phyloP scores from a whole-genome alignment of 306 rosid genomes.

The Oemleria cerasiformis region DNA sequence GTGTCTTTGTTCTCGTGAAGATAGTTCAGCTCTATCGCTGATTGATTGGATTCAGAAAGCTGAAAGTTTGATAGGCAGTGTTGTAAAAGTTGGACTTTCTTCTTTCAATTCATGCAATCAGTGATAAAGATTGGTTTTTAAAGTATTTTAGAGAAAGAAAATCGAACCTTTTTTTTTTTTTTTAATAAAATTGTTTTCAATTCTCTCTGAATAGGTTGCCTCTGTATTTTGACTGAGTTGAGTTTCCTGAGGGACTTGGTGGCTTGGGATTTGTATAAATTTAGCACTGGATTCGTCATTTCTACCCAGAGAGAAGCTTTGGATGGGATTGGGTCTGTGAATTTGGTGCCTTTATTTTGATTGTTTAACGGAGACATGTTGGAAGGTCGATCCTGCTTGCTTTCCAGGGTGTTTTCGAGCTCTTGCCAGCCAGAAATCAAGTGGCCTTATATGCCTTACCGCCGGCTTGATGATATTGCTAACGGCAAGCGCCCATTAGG shows the following conservation, averaged over 20 bases:
- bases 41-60: constrained; percentile 43
- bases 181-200: constrained; percentile 29
- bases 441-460: constrained; percentile 65
- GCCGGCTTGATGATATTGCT: constrained; percentile 46
- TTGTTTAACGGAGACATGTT: constrained; percentile 64
- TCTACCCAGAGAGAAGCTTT: constrained; percentile 24
- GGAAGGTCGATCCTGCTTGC: constrained; percentile 65
- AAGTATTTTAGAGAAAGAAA: constrained; percentile 13
- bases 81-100: constrained; percentile 13
- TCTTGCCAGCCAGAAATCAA: constrained; percentile 56
- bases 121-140: background rate
- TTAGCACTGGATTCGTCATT: constrained; percentile 28
- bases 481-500: constrained; percentile 57
- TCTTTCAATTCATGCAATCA: constrained; percentile 13
- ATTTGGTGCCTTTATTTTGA: constrained; percentile 16
- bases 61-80: background rate
- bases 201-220: constrained; percentile 44
- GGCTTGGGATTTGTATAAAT: constrained; percentile 24
- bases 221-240: constrained; percentile 34
- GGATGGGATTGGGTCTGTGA: constrained; percentile 32
- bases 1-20: background rate
- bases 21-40: constrained; percentile 26
- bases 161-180: background rate
- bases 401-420: constrained; percentile 69
- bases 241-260: constrained; percentile 35